phyloP scores from a whole-genome alignment of 179 eudicot species.

The Heliamphora pulchella region DNA sequence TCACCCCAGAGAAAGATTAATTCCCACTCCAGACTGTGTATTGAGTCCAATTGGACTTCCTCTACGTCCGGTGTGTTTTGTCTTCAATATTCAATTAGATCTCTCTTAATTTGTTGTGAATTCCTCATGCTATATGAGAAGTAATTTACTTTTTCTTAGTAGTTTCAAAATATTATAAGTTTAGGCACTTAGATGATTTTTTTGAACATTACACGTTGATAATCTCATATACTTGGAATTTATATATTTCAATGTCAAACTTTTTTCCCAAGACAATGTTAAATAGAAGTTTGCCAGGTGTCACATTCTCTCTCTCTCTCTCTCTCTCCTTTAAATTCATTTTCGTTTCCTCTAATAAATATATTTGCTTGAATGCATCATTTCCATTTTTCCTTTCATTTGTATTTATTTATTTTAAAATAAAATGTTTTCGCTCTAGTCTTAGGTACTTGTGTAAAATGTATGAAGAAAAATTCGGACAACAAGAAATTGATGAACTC shows the following conservation, averaged over 20 bases:
- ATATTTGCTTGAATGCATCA: neutral
- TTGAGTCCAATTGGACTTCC: slow-evolving; percentile 91
- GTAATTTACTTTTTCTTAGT: neutral
- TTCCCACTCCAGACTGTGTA: slow-evolving; percentile 78
- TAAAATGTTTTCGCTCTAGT: no score
- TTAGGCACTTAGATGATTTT: neutral
- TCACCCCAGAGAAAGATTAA: slow-evolving; percentile 81
- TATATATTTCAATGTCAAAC: neutral
- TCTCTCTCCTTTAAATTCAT: neutral
- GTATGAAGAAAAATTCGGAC: no score
- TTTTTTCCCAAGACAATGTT: neutral
- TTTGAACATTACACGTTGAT: neutral
- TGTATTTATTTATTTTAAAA: neutral
- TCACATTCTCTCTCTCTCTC: neutral
- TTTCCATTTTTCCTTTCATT: neutral
- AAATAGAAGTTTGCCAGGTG: neutral
- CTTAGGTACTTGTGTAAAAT: no score
- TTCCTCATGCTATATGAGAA: neutral
- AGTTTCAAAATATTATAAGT: neutral
- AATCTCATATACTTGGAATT: neutral
- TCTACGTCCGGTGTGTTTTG: slow-evolving; percentile 65
- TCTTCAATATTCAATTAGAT: slow-evolving; percentile 4
- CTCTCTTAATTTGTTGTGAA: neutral
- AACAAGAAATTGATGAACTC: no score
- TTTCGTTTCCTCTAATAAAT: neutral